phyloP scores from a whole-genome alignment of 192 early-diverging fungal genomes.

The Backusella parvicylindrica region DNA sequence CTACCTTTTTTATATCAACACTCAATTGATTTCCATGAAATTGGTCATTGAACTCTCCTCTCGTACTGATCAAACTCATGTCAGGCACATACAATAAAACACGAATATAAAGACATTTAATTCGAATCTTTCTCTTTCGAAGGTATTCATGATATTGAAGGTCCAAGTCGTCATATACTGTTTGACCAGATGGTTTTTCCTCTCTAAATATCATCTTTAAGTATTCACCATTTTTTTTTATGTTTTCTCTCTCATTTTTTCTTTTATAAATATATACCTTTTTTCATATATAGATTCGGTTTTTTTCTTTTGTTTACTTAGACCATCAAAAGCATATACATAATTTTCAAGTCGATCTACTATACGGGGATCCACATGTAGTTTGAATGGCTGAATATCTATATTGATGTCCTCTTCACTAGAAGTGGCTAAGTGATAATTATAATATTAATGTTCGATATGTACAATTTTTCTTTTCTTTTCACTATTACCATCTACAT shows the following conservation, averaged over 20 bases:
- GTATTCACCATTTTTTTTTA: neutral
- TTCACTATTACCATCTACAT: conserved; percentile 10
- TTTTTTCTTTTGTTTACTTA: neutral
- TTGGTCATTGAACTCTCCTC: conserved; percentile 22
- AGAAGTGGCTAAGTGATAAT: neutral
- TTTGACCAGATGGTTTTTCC: neutral
- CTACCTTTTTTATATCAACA: conserved; percentile 23
- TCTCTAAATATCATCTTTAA: neutral
- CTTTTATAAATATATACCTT: neutral
- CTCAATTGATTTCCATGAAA: conserved; percentile 20
- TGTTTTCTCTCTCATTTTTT: neutral
- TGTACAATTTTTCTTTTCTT: neutral
- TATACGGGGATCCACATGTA: conserved; percentile 45
- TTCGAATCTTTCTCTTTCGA: neutral
- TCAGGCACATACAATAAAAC: conserved; percentile 26
- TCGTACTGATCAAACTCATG: conserved; percentile 25
- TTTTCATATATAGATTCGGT: neutral
- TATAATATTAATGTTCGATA: neutral
- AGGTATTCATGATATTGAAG: conserved; percentile 1
- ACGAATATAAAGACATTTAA: conserved; percentile 23
- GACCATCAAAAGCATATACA: conserved; percentile 26
- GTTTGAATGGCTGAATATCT: conserved; percentile 45
- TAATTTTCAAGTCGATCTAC: conserved; percentile 42
- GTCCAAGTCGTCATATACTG: neutral
- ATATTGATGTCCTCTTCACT: conserved; percentile 34